phyloP scores from a whole-genome alignment of 2,329 filamentous ascomycete genomes.

The Aspergillus fumigatus region DNA sequence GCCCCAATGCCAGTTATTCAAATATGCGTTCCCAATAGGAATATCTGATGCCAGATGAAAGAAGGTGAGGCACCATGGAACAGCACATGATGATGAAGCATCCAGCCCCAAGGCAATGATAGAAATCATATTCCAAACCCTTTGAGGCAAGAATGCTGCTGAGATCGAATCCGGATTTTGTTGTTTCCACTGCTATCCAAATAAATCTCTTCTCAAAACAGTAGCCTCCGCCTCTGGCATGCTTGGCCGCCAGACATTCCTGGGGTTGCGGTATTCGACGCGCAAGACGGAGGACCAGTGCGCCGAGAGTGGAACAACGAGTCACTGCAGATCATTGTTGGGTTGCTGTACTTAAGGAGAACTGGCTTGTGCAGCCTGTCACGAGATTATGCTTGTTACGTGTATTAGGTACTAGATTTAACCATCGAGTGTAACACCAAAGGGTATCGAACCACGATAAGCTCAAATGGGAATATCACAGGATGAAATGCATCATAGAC shows the following conservation, averaged over 20 bases:
- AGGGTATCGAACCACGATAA: neutral
- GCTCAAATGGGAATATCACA: neutral
- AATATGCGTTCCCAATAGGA: neutral
- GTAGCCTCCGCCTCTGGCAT: neutral
- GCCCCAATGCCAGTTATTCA: neutral
- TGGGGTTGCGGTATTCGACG: neutral
- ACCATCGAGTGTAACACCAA: neutral
- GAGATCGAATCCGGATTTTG: neutral
- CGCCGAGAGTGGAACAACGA: neutral
- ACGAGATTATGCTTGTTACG: neutral
- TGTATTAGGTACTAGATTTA: neutral
- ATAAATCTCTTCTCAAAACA: neutral
- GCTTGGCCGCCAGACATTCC: neutral
- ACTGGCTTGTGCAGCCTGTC: neutral
- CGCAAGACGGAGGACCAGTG: neutral
- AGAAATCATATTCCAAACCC: neutral
- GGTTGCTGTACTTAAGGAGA: neutral
- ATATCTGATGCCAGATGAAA: neutral
- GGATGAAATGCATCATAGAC: neutral
- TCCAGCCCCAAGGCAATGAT: neutral
- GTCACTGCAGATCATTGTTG: neutral
- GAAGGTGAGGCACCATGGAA: too few species aligned
- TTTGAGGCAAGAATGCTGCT: neutral
- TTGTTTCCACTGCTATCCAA: neutral
- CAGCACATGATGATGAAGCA: neutral